Conservation (phyloP, 2,329 filamentous ascomycete species). For the Escovopsis sp. region DNA sequence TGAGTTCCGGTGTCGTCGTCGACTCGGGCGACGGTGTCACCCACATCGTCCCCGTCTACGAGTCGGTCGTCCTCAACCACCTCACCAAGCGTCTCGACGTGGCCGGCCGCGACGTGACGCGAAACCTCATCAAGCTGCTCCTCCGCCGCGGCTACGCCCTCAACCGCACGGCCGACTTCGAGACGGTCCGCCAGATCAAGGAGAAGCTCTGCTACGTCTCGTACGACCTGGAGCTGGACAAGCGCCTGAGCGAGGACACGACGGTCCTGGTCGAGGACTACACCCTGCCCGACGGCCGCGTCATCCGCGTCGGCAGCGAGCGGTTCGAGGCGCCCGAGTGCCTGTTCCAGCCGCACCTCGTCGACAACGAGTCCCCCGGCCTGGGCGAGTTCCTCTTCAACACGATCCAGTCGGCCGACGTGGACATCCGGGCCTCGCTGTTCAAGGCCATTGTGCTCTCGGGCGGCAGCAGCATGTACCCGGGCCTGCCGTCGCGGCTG, state of each 20-base stretch:
- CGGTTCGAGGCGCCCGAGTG: slow-evolving; percentile 97
- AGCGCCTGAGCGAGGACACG: slow-evolving; percentile 90
- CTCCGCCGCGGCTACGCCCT: slow-evolving; percentile 89
- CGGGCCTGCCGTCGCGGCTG: slow-evolving; percentile 79
- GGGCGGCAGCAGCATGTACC: slow-evolving; percentile 98
- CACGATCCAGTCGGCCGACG: slow-evolving; percentile 90
- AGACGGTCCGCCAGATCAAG: slow-evolving; percentile 98
- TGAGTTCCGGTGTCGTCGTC: slow-evolving; percentile 90
- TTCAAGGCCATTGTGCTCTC: slow-evolving; percentile 97
- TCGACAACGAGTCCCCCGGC: slow-evolving; percentile 92
- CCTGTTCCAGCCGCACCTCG: slow-evolving; percentile 93
- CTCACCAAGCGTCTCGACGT: slow-evolving; percentile 89
- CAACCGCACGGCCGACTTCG: slow-evolving; percentile 96
- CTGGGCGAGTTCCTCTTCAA: slow-evolving; percentile 98
- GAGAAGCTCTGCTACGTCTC: slow-evolving; percentile 99
- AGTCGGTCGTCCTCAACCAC: slow-evolving; percentile 94
- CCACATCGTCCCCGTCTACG: slow-evolving; percentile 96
- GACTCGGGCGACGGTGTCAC: slow-evolving; percentile 97
- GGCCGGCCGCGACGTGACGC: slow-evolving; percentile 92
- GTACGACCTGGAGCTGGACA: slow-evolving; percentile 93
- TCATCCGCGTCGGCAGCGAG: slow-evolving; percentile 92
- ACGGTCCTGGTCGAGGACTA: slow-evolving; percentile 96
- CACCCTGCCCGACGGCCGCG: slow-evolving; percentile 87
- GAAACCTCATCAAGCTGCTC: slow-evolving; percentile 90
- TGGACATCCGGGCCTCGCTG: slow-evolving; percentile 82